Evolutionary conservation across 2,329 filamentous ascomycete species (phyloP), one percentile per base, ranked within the genome.

Genomic region (Chaetomiaceae sp.): DNA sequence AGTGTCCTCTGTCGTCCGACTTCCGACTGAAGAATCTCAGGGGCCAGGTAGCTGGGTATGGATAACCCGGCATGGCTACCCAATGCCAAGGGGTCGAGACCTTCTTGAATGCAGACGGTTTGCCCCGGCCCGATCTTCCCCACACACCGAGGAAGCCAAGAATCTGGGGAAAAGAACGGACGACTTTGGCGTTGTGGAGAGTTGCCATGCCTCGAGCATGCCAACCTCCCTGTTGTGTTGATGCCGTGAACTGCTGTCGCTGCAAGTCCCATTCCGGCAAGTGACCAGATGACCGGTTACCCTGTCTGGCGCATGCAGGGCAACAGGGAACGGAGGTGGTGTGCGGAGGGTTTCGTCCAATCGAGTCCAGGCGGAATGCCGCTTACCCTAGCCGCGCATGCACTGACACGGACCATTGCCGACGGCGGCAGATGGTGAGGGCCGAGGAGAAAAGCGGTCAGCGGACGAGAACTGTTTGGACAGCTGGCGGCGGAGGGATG

Each of bases 271-370:
- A 29, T 58, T 59, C 34, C 38, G 57, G 57, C 38, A 58, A 44
- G 7, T 55, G 55, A 36, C 48, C 57, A 54, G 36, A 36, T 58
- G 57, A 59, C 51, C 57, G 47, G 17, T 49, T 56, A 47, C 53
- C 54, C 19, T 47, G 31, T 54, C 15, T 11, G 33, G 46, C 23
- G 22, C 27, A 33, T 46, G 48, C 53, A 55, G 19, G 19, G 29
- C 38, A 29, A 37, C 29, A 22, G 9, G 12, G n/a, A 47, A 19
- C 19, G 43, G 19, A 25, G n/a, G 31, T 19, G 8, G 29, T 36
- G 17, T 25, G 22, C 29, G 22, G 44, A 40, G 34, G 11, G 39
- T 48, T 42, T 34, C 43, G 36, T 44, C 40, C 40, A 52, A 48
- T 51, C 3, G 31, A 25, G 14, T 6, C 11, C 2, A 12, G 4